Conservation (phyloP, 768 basidiomycete species). For the Hygrophorus pudorinus region DNA sequence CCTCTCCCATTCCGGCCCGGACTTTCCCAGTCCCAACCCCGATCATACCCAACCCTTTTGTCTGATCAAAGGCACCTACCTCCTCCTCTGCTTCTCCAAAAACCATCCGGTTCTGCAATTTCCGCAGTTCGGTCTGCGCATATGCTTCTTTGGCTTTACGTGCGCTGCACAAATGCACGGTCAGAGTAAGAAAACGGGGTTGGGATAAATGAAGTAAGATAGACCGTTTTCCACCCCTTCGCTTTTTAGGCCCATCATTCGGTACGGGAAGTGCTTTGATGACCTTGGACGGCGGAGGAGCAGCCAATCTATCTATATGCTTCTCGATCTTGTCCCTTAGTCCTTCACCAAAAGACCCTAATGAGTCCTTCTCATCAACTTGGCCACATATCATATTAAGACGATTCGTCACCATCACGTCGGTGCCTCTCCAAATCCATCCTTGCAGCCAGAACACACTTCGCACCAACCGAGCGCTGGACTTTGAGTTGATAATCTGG, state of each 20-base stretch:
- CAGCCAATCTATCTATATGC: constrained; percentile 82
- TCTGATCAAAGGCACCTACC: constrained; percentile 93
- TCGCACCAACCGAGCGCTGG: constrained; percentile 90
- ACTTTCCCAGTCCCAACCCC: constrained; percentile 82
- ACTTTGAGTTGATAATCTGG: constrained; percentile 86
- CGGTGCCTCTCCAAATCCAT: constrained; percentile 87
- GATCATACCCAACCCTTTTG: constrained; percentile 98
- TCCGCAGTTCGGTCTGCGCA: constrained; percentile 92
- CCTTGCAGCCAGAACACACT: constrained; percentile 79
- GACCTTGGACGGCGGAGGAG: constrained; percentile 91
- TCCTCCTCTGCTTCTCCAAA: constrained; percentile 96
- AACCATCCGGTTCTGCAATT: constrained; percentile 92
- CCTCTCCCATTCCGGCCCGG: constrained; percentile 77
- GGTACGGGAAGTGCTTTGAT: constrained; percentile 90
- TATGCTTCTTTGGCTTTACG: constrained; percentile 98
- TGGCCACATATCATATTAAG: neutral
- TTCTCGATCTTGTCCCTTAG: constrained; percentile 87
- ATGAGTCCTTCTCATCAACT: constrained; percentile 1
- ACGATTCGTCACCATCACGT: constrained; percentile 56
- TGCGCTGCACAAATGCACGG: constrained; percentile 40
- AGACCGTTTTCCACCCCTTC: constrained; percentile 89
- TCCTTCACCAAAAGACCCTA: constrained; percentile 72
- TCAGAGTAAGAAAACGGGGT: neutral
- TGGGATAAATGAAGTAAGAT: constrained; percentile 11
- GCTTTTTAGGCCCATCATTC: constrained; percentile 91